Conservation (phyloP, 495 filamentous ascomycete species). For the Sordaria brevicollis region DNA sequence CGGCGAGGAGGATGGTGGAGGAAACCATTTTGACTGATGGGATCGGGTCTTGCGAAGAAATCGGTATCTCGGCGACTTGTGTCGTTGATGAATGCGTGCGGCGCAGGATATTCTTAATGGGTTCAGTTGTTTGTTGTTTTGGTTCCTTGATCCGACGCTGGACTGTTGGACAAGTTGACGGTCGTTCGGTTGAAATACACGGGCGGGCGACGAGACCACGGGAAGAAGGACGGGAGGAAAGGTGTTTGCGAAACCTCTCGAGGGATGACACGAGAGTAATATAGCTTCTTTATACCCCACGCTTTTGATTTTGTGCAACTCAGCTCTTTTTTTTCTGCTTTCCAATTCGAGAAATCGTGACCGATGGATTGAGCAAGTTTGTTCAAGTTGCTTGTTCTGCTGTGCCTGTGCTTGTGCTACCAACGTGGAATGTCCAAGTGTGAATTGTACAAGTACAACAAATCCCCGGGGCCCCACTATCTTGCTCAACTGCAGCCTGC, state of each 20-base stretch:
- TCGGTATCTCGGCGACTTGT: background rate
- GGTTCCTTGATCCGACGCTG: background rate
- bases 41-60: background rate
- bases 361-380: background rate
- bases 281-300: background rate
- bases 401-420: background rate
- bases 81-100: background rate
- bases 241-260: background rate
- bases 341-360: background rate
- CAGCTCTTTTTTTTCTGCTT: background rate
- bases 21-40: constrained; percentile 17
- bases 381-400: no score
- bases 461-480: background rate
- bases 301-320: background rate
- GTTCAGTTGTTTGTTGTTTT: background rate
- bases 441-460: no score
- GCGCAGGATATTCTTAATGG: background rate
- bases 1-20: constrained; percentile 21
- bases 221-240: background rate
- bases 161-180: no score
- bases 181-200: background rate
- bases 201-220: background rate
- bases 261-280: no score
- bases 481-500: background rate
- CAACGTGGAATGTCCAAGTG: background rate